A percentile compares a stretch with the other conserved stretches of the same genome.
These are phyloP conservation scores for Bjerkandera adusta DNA, from an alignment of 1,284 basidiomycete species.

Conservation along the genomic window DNA sequence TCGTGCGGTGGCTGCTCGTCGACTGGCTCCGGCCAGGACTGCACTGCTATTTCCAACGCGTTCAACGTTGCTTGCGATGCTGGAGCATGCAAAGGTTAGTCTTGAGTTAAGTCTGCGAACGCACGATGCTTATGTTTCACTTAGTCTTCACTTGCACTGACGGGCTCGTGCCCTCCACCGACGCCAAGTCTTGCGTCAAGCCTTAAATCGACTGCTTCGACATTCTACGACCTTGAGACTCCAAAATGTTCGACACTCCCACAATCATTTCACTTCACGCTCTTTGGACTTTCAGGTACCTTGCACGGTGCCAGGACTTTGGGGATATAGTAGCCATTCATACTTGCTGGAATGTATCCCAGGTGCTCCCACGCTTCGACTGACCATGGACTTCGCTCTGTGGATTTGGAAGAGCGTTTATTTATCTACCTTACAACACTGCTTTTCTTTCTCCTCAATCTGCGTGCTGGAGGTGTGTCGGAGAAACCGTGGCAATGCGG, in stretches of 20 bases:
- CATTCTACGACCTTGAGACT: constrained; percentile 3
- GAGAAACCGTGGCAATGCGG: background rate
- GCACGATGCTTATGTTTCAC: background rate
- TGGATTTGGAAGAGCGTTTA: constrained; percentile 4
- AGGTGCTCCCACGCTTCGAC: background rate
- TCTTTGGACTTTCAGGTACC: constrained; percentile 16
- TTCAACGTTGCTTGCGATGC: constrained; percentile 68
- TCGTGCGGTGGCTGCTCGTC: constrained; percentile 76
- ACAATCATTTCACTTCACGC: constrained; percentile 16
- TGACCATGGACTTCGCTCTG: background rate
- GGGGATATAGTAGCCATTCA: constrained; percentile 7
- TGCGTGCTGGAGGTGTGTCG: background rate
- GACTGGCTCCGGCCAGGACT: constrained; percentile 65
- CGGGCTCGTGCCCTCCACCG: constrained; percentile 48
- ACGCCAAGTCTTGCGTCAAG: constrained; percentile 52
- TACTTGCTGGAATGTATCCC: background rate
- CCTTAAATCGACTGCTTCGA: constrained; percentile 31
- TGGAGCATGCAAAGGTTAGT: constrained; percentile 56
- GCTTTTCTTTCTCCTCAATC: background rate
- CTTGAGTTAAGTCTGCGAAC: constrained; percentile 5
- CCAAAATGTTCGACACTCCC: background rate
- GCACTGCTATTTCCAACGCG: constrained; percentile 60
- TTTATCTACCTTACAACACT: background rate
- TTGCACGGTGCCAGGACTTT: background rate
- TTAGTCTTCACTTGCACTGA: constrained; percentile 59